Evolutionary conservation across 2,329 filamentous ascomycete genomes (phyloP).

Genomic region (Pseudogymnoascus sp.): DNA sequence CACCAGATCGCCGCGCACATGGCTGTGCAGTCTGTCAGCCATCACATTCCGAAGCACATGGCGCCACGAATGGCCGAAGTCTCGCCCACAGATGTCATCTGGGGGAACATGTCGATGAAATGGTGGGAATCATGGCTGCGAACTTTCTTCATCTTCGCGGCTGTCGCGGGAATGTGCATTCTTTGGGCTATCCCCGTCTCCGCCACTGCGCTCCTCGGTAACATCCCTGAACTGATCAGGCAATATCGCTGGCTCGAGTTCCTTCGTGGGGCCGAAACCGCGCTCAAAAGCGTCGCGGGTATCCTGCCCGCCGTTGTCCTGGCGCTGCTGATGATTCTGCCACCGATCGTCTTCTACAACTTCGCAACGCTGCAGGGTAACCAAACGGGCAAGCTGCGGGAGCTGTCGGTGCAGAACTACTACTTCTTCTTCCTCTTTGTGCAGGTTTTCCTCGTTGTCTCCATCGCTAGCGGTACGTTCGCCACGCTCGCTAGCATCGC

Average conservation of each 20-base stretch:
- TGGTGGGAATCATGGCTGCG: slow-evolving; percentile 80
- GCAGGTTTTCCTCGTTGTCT: slow-evolving; percentile 87
- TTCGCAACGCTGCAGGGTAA: slow-evolving; percentile 67
- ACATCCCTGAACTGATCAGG: slow-evolving; percentile 61
- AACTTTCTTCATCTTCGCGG: slow-evolving; percentile 52
- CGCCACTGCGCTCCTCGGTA: slow-evolving; percentile 74
- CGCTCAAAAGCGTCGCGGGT: slow-evolving; percentile 65
- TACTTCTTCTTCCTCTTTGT: slow-evolving; percentile 94
- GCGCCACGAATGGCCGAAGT: slow-evolving; percentile 87
- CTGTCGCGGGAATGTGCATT: slow-evolving; percentile 69
- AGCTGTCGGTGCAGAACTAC: slow-evolving; percentile 80
- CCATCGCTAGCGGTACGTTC: slow-evolving; percentile 68
- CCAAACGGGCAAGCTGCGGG: slow-evolving; percentile 70
- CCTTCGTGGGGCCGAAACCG: slow-evolving; percentile 53
- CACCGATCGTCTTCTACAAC: slow-evolving; percentile 70
- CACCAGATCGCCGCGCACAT: slow-evolving; percentile 96
- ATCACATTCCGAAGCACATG: slow-evolving; percentile 92
- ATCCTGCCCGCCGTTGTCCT: slow-evolving; percentile 73
- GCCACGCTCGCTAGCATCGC: slow-evolving; percentile 51
- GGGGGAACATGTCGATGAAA: slow-evolving; percentile 92
- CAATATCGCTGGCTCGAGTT: slow-evolving; percentile 62
- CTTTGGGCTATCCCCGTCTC: slow-evolving; percentile 87
- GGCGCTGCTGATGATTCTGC: slow-evolving; percentile 66
- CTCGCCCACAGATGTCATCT: slow-evolving; percentile 83
- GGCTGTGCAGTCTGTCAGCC: slow-evolving; percentile 86